A percentile compares a stretch with the other conserved stretches of the same genome.
Conservation (phyloP, 495 filamentous ascomycete species). For the Aspergillus biplanus region DNA sequence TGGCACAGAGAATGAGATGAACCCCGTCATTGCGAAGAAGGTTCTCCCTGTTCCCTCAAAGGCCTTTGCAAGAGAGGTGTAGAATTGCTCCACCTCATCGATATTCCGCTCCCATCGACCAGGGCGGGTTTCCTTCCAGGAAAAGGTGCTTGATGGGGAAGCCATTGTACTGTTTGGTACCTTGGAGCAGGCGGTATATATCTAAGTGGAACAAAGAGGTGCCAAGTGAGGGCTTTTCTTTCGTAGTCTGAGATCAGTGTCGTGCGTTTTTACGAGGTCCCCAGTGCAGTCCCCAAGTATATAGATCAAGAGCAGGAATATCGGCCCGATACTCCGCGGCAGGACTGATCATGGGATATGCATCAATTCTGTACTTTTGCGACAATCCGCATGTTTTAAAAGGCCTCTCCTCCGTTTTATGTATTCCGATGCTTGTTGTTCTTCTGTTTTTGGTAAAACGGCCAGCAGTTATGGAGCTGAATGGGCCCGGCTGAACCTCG, state of each 20-base stretch:
- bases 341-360: not conserved
- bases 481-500: not conserved
- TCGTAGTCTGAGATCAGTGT: not conserved
- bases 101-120: constrained; percentile 43
- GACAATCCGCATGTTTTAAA: not conserved
- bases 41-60: constrained; percentile 42
- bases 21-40: constrained; percentile 43
- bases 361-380: not conserved
- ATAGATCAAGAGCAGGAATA: not conserved
- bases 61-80: constrained; percentile 35
- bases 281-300: not conserved
- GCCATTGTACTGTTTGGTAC: not conserved
- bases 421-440: not conserved
- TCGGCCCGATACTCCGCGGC: not conserved
- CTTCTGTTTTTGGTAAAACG: constrained; percentile 1
- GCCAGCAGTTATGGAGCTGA: not conserved
- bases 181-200: not conserved
- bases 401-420: not conserved
- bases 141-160: not conserved
- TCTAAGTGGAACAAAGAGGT: not conserved
- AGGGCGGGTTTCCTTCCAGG: not conserved
- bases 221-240: not conserved
- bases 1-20: constrained; percentile 25
- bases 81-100: constrained; percentile 50
- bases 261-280: not conserved